Conservation (phyloP, 352 stramenopile genomes). For the Globisporangium splendens region DNA sequence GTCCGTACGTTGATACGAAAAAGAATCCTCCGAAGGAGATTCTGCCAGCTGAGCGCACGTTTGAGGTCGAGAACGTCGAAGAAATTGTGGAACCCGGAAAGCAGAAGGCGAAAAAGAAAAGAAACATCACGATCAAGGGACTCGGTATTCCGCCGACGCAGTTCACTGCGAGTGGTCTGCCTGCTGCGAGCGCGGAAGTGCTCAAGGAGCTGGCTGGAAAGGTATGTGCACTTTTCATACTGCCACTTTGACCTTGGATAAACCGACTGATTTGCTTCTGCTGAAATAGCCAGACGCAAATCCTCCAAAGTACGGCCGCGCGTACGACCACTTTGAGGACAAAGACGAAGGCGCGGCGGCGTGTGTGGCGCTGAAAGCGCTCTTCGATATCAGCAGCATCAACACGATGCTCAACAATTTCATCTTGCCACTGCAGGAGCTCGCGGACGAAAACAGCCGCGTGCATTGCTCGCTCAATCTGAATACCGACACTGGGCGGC, state of each 20-base stretch:
- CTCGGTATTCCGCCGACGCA: constrained; percentile 91
- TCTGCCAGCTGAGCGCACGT: constrained; percentile 59
- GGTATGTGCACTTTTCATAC: constrained; percentile 19
- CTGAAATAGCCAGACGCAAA: constrained; percentile 62
- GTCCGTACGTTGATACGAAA: constrained; percentile 72
- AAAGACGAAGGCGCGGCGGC: constrained; percentile 90
- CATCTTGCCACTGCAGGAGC: constrained; percentile 89
- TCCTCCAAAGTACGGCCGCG: constrained; percentile 67
- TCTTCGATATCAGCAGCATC: constrained; percentile 96
- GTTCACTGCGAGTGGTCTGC: constrained; percentile 90
- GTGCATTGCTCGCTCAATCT: constrained; percentile 99
- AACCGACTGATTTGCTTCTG: background rate
- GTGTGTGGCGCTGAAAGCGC: constrained; percentile 92
- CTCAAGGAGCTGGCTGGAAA: constrained; percentile 92
- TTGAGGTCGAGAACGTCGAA: constrained; percentile 84
- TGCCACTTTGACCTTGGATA: too few species aligned
- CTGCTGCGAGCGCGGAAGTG: constrained; percentile 93
- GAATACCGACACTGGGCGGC: constrained; percentile 98
- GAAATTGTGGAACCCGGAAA: constrained; percentile 68
- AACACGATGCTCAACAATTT: constrained; percentile 99
- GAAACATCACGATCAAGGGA: constrained; percentile 78
- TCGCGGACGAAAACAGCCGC: constrained; percentile 91
- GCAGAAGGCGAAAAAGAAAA: constrained; percentile 72
- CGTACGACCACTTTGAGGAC: constrained; percentile 93
- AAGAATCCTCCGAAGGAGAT: constrained; percentile 64